phyloP scores from a whole-genome alignment of 2,329 filamentous ascomycete genomes.

The Cercospora nicotianae region DNA sequence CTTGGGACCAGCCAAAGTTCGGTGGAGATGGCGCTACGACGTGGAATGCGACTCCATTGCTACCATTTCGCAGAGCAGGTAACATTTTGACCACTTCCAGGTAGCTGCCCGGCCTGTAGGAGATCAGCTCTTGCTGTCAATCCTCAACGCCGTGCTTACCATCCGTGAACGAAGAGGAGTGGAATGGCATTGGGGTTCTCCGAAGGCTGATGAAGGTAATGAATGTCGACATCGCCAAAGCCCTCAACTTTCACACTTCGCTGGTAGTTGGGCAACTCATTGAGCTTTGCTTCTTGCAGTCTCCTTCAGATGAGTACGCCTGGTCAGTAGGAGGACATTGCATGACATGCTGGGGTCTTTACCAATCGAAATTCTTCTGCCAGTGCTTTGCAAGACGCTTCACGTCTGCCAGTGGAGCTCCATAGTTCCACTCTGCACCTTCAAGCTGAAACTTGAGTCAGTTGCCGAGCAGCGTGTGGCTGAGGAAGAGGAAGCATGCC shows the following conservation, averaged over 20 bases:
- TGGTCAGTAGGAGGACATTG: neutral
- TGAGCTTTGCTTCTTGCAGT: conserved; percentile 58
- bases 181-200: conserved; percentile 58
- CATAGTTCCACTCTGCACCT: conserved; percentile 56
- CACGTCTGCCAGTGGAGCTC: conserved; percentile 60
- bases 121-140: neutral
- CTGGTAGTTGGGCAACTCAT: conserved; percentile 61
- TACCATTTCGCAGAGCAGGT: conserved; percentile 42
- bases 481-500: neutral
- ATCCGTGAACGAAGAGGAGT: conserved; percentile 67
- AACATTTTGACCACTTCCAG: conserved; percentile 66
- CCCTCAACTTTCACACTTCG: conserved; percentile 56
- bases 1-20: conserved; percentile 67
- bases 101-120: conserved; percentile 61
- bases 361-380: conserved; percentile 61
- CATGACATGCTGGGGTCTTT: neutral
- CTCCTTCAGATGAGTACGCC: conserved; percentile 34
- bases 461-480: neutral
- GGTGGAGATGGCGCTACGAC: conserved; percentile 59
- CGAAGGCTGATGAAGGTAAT: conserved; percentile 63
- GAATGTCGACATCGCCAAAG: conserved; percentile 61
- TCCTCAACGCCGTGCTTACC: conserved; percentile 25
- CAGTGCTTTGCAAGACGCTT: conserved; percentile 60
- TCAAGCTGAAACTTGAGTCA: conserved; percentile 39
- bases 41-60: conserved; percentile 58